phyloP scores from a whole-genome alignment of 169 alveolate genomes.

The Pseudocohnilembus persalinus region DNA sequence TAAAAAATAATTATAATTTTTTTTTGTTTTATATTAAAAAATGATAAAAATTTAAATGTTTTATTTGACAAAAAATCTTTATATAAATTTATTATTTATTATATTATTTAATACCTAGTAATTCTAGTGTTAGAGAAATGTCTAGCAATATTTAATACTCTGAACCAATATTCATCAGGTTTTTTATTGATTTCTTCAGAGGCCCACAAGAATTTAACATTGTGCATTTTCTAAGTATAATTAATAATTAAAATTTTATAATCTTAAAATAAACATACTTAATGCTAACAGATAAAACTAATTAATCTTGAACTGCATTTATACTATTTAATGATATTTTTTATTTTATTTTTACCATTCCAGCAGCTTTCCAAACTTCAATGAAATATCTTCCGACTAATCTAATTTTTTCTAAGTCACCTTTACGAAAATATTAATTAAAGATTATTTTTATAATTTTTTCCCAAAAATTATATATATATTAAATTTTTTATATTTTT shows the following conservation, averaged over 20 bases:
- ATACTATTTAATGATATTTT: slow-evolving; percentile 84
- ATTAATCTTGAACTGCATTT: not conserved
- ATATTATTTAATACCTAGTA: no score
- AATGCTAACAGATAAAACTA: not conserved
- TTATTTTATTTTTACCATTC: slow-evolving; percentile 91
- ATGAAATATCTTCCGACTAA: slow-evolving; percentile 97
- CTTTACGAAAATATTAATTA: slow-evolving; percentile 41
- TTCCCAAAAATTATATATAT: no score
- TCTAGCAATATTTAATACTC: slow-evolving; percentile 96
- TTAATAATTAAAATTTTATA: not conserved
- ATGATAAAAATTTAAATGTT: not conserved
- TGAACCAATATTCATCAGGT: slow-evolving; percentile 96
- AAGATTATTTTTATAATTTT: no score
- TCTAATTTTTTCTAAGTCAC: slow-evolving; percentile 94
- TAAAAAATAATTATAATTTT: no score
- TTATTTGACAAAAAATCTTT: no score
- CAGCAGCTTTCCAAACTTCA: slow-evolving; percentile 99
- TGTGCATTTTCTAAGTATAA: slow-evolving; percentile 43
- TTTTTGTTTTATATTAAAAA: no score
- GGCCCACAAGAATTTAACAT: slow-evolving; percentile 96
- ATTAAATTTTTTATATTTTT: no score
- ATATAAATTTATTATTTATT: no score
- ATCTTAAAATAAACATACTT: not conserved
- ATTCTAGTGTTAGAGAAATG: slow-evolving; percentile 92
- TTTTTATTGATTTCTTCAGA: slow-evolving; percentile 96